Base-by-base conservation (phyloP, 768 basidiomycete species). In the Termitomyces sp. region DNA sequence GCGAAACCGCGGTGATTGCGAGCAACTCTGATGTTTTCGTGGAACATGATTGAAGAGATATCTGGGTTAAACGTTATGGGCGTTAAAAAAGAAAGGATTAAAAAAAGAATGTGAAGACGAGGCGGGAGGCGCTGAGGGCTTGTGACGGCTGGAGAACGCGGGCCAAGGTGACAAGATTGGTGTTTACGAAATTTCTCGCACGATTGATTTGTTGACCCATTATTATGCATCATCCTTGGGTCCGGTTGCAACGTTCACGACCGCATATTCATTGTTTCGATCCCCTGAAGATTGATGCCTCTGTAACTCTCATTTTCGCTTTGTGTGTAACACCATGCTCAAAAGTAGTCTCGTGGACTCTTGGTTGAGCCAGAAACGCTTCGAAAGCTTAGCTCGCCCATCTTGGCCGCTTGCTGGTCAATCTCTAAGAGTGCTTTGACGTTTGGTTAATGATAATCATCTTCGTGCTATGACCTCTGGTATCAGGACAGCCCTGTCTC, bases 31-130 rank as follows among this genome's bases (percentile, higher is more conserved):
- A 51, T 48, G 29, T 56, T 53, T 53, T 56, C 61, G 40, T 59
- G 58, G 19, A 37, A 32, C 60, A 61, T 62, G 32, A n/a, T 40
- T 17, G 37, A 45, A 29, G 23, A 49, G 47, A 37, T 60, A 54
- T 54, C 42, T 44, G 32, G 10, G 25, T n/a, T 14, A 7, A 14
- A 21, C 50, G 50, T 51, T 38, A 51, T 8, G 7, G 59, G 54
- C 56, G 60, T 59, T 42, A 51, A 56, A n/a, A 61, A 59, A 9
- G 55, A 62, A 43, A 27, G 58, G 25, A 38, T 16, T 34, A 10
- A 32, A 12, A 54, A 62, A 62, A 41, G 61, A 62, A 59, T 37
- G 61, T 54, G 57, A 40, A 40, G 55, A 51, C 43, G 44, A 35
- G 44, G 38, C 34, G 27, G 7, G 16, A 23, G 46, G 40, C 35